A percentile compares a stretch with the other conserved stretches of the same genome.
phyloP scores from a whole-genome alignment of 345 rosid genomes.

The Eucalyptus rudis region DNA sequence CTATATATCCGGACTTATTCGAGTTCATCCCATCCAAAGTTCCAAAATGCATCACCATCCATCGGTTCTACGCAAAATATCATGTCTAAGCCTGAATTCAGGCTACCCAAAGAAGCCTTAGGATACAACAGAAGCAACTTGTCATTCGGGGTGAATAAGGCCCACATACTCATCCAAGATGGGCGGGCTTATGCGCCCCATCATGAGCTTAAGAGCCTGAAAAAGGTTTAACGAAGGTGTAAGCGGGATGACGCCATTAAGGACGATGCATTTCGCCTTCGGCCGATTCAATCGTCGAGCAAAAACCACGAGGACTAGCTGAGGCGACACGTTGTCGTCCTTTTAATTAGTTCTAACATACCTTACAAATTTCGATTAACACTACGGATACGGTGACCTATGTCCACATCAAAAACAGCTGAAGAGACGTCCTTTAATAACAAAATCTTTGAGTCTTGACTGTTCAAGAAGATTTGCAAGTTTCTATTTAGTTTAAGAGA shows the following conservation, averaged over 20 bases:
- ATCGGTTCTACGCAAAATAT: background rate
- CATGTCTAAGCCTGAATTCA: fast-evolving
- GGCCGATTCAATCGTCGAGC: background rate
- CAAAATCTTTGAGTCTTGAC: fast-evolving
- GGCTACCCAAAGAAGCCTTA: background rate
- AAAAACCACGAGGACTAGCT: background rate
- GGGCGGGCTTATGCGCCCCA: background rate
- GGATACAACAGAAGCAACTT: background rate
- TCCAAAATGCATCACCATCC: background rate
- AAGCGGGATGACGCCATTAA: background rate
- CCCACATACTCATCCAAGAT: background rate
- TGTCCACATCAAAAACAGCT: background rate
- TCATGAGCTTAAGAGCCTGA: background rate
- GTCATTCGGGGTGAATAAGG: background rate
- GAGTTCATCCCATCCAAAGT: background rate
- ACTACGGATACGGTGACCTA: fast-evolving
- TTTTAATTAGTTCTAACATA: background rate
- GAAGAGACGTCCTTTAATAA: background rate
- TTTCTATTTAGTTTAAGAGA: too few species aligned
- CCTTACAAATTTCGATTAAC: too few species aligned
- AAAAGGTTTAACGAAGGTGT: background rate
- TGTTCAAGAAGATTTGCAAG: background rate
- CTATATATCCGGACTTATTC: background rate
- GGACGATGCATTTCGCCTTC: background rate
- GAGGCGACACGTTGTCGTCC: background rate